phyloP scores from a whole-genome alignment of 768 basidiomycete genomes.

The Mycena sanguinolenta region DNA sequence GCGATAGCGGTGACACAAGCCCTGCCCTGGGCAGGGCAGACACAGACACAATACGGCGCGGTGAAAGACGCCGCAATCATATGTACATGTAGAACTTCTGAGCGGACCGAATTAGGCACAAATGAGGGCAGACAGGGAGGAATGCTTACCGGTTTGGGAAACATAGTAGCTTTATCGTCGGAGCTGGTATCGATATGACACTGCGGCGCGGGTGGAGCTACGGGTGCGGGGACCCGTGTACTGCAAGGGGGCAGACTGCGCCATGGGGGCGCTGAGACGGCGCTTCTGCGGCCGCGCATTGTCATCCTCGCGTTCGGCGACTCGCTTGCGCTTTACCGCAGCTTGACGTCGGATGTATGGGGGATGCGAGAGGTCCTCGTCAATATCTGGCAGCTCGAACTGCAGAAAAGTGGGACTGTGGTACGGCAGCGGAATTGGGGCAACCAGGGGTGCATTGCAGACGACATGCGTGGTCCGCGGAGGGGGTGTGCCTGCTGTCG shows the following conservation, averaged over 20 bases:
- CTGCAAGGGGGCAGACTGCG: not conserved
- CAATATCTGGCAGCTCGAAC: conserved; percentile 73
- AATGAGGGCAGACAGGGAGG: not conserved
- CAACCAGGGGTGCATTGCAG: conserved; percentile 77
- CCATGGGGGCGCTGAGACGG: conserved; percentile 21
- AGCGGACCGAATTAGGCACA: conserved; percentile 27
- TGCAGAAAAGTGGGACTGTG: conserved; percentile 79
- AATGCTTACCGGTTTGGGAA: conserved; percentile 19
- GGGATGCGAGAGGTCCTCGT: conserved; percentile 78
- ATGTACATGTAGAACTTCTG: conserved; percentile 24
- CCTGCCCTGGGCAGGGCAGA: not conserved
- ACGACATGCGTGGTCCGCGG: conserved; percentile 61
- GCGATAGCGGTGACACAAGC: conserved; percentile 9
- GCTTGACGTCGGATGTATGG: conserved; percentile 60
- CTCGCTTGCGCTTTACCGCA: conserved; percentile 64
- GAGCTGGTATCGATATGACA: conserved; percentile 26
- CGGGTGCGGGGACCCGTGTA: conserved; percentile 29
- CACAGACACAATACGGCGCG: conserved; percentile 4
- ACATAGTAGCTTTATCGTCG: conserved; percentile 19
- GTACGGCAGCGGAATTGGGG: conserved; percentile 77
- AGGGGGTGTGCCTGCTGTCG: conserved; percentile 38
- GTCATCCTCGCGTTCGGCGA: conserved; percentile 39
- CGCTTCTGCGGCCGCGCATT: conserved; percentile 36
- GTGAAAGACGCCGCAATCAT: conserved; percentile 22
- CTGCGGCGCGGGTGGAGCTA: conserved; percentile 27